A percentile compares a stretch with the other conserved stretches of the same genome.
Evolutionary conservation across 768 basidiomycete species (phyloP).

Genomic region (Lactarius sp.): DNA sequence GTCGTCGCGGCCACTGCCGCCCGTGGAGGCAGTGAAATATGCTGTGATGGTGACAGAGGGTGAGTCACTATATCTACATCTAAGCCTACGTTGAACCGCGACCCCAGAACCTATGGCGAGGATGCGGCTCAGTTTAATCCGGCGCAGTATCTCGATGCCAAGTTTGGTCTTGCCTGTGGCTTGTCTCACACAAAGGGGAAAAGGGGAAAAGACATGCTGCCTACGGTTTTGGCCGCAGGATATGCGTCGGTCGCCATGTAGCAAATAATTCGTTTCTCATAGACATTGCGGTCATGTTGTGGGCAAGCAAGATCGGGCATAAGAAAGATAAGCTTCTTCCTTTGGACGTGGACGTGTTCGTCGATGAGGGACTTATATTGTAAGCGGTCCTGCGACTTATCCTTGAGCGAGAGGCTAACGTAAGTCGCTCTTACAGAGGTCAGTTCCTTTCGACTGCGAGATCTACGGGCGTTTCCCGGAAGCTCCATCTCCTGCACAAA

Average conservation of each 20-base stretch:
- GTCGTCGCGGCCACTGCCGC: too few relatives aligned
- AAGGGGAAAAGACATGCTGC: constrained; percentile 30
- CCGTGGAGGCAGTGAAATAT: too few relatives aligned
- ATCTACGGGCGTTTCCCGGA: constrained; percentile 15
- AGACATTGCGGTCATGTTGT: constrained; percentile 31
- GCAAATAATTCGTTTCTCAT: constrained; percentile 33
- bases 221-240: constrained; percentile 30
- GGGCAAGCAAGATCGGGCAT: constrained; percentile 24
- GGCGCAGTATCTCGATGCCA: constrained; percentile 27
- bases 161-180: constrained; percentile 19
- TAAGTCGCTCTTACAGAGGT: background rate
- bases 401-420: background rate
- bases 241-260: constrained; percentile 8
- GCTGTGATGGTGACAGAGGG: too few relatives aligned
- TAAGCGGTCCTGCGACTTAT: background rate
- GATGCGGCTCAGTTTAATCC: constrained; percentile 28
- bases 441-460: constrained; percentile 5
- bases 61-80: too few relatives aligned
- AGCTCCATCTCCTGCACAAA: background rate
- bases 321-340: constrained; percentile 7
- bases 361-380: constrained; percentile 1
- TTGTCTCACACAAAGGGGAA: constrained; percentile 28
- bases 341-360: constrained; percentile 4
- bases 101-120: constrained; percentile 28
- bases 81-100: constrained; percentile 22